Conservation (phyloP, 345 rosid species). For the Hibiscus mutabilis region DNA sequence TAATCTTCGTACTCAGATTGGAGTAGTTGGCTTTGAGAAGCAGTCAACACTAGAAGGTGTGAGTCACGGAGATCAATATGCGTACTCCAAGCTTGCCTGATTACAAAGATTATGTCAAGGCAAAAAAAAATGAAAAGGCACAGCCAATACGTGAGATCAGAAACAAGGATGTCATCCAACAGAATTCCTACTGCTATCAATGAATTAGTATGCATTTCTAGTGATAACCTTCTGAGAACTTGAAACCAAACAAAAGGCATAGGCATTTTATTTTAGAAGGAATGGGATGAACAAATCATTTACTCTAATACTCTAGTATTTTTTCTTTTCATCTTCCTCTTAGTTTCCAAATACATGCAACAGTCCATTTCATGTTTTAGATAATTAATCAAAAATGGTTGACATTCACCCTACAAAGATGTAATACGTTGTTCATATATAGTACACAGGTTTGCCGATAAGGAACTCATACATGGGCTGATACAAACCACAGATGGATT, state of each 20-base stretch:
- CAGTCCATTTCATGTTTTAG: background rate
- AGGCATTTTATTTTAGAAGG: background rate
- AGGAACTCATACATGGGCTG: too few relatives aligned
- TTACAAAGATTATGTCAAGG: background rate
- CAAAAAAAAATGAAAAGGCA: background rate
- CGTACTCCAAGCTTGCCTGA: conserved; percentile 60
- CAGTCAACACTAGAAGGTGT: conserved; percentile 48
- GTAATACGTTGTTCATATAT: too few relatives aligned
- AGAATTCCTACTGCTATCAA: background rate
- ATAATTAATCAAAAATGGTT: too few relatives aligned
- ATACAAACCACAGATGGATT: background rate
- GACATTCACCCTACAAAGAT: too few relatives aligned
- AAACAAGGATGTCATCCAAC: background rate
- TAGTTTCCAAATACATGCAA: background rate
- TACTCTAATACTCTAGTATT: background rate
- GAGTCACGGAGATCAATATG: conserved; percentile 46
- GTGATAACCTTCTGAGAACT: background rate
- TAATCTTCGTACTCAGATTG: conserved; percentile 53
- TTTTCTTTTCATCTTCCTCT: background rate
- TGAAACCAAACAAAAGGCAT: background rate
- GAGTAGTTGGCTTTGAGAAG: conserved; percentile 45
- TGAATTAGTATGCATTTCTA: background rate
- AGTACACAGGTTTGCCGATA: too few relatives aligned
- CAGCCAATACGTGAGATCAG: background rate
- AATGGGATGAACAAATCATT: background rate